These are phyloP conservation scores for Psilocybe cyanescens DNA, from an alignment of 768 basidiomycete species.

Conservation along the genomic window DNA sequence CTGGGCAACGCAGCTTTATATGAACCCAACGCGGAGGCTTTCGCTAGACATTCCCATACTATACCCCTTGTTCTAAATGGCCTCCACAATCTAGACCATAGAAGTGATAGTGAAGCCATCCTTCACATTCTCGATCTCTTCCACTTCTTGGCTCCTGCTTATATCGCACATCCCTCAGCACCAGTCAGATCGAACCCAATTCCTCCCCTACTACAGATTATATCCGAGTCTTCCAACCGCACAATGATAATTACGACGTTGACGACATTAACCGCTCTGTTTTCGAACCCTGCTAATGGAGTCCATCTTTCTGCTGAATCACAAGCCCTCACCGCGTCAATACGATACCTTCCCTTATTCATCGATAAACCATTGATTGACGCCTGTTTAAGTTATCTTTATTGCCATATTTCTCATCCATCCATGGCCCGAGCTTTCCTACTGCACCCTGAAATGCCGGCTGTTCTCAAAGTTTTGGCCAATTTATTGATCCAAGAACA, in stretches of 20 bases:
- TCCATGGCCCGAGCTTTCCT: slow-evolving; percentile 80
- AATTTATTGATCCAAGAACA: slow-evolving; percentile 74
- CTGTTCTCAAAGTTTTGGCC: slow-evolving; percentile 68
- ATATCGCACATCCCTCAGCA: slow-evolving; percentile 35
- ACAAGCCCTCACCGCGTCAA: slow-evolving; percentile 61
- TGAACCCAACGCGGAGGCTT: slow-evolving; percentile 65
- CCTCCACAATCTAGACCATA: slow-evolving; percentile 61
- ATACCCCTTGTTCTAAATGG: slow-evolving; percentile 68
- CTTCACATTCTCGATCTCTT: slow-evolving; percentile 75
- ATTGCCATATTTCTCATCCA: slow-evolving; percentile 73
- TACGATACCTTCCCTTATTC: slow-evolving; percentile 76
- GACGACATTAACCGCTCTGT: slow-evolving; percentile 59
- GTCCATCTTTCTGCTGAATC: slow-evolving; percentile 57
- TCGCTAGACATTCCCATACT: slow-evolving; percentile 63
- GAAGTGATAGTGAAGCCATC: slow-evolving; percentile 72
- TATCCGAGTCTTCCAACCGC: slow-evolving; percentile 66
- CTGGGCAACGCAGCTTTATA: slow-evolving; percentile 84
- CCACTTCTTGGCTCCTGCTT: slow-evolving; percentile 59
- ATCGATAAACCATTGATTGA: slow-evolving; percentile 72
- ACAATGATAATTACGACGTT: slow-evolving; percentile 74
- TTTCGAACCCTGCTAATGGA: slow-evolving; percentile 64
- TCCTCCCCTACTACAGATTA: slow-evolving; percentile 57
- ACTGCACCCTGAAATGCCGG: slow-evolving; percentile 69
- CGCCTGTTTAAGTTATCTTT: slow-evolving; percentile 74
- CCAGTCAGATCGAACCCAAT: slow-evolving; percentile 52